Evolutionary conservation across 805 yeast species (phyloP), one percentile per base, ranked within the genome.

Genomic region (Starmerella sirachaensis): DNA sequence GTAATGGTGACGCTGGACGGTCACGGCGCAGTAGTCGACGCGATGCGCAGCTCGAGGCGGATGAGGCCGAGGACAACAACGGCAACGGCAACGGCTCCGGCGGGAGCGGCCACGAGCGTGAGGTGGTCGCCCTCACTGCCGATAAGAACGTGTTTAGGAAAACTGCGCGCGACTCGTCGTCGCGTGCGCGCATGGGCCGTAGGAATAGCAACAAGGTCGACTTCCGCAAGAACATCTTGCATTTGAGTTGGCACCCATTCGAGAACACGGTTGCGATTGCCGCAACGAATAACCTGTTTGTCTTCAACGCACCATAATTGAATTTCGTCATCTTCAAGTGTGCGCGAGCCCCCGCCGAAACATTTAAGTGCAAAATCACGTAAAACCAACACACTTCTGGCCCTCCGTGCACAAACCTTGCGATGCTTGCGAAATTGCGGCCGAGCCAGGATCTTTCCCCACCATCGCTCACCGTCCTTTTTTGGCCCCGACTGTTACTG

Each of bases 221-320:
- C 62, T 91, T 86, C 66, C 84, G 86, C 62, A 88, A 86, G 69
- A 78, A 83, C 60, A 86, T 91, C 43, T 68, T 88, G 60, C 97
- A 91, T 63, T 69, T 85, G 61, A 84, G 96, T 59, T 91, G 99
- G 98, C 98, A 91, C 67, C 98, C 99, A 47, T 69, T 68, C 50
- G 98, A 93, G 63, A 84, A 91, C 63, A 77, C 91, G 36, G 94
- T 91, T 50, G 98, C 98, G 29, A 82, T 91, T 55, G 97, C 97
- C 33, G 97, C 98, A 14, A 91, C 99, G 17, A 93, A 91, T 65
- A 91, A 91, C 63, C 50, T 61, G 38, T 61, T 61, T 53, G 64
- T 61, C 42, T 61, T 61, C 41, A 51, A 50, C 29, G 54, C 54
- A 13, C 48, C 46, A 21, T 29, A 38, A 7, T 18, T n/a, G n/a